These are phyloP conservation scores for Macrotyloma uniflorum DNA, from an alignment of 306 rosid genomes.

Conservation along the genomic window DNA sequence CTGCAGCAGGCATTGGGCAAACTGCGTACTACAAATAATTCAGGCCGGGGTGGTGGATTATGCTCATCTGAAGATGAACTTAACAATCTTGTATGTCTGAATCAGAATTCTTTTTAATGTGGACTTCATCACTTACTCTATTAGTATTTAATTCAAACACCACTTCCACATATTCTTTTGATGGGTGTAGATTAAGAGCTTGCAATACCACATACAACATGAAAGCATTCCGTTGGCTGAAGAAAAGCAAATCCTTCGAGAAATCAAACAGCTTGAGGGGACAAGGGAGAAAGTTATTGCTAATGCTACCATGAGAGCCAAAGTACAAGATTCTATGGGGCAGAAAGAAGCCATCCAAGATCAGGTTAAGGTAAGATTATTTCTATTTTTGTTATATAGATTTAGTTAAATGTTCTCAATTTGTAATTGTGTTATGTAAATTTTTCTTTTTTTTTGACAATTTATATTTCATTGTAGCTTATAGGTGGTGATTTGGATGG, in stretches of 20 bases:
- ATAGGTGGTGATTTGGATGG: conserved; percentile 77
- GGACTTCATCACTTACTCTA: conserved; percentile 18
- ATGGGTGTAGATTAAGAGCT: conserved; percentile 65
- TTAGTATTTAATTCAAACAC: conserved; percentile 2
- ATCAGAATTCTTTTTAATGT: conserved; percentile 16
- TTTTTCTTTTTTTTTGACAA: conserved; percentile 19
- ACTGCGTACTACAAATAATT: conserved; percentile 67
- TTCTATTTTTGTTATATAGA: conserved; percentile 4
- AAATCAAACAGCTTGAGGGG: conserved; percentile 85
- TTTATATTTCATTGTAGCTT: conserved; percentile 50
- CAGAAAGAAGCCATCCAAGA: conserved; percentile 72
- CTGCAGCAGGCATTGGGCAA: conserved; percentile 78
- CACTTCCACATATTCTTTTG: conserved; percentile 24
- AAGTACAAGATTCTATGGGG: conserved; percentile 72
- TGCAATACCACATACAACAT: conserved; percentile 82
- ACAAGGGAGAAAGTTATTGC: conserved; percentile 87
- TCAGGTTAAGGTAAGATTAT: conserved; percentile 73
- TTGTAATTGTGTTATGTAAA: background rate
- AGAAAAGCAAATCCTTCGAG: conserved; percentile 83
- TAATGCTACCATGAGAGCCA: conserved; percentile 68
- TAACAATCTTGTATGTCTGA: conserved; percentile 54
- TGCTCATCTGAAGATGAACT: conserved; percentile 92
- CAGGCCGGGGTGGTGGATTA: conserved; percentile 60
- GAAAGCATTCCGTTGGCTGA: conserved; percentile 87
- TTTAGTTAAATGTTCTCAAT: background rate